Conservation (phyloP, 345 rosid species). For the Rhodomyrtus tomentosa region DNA sequence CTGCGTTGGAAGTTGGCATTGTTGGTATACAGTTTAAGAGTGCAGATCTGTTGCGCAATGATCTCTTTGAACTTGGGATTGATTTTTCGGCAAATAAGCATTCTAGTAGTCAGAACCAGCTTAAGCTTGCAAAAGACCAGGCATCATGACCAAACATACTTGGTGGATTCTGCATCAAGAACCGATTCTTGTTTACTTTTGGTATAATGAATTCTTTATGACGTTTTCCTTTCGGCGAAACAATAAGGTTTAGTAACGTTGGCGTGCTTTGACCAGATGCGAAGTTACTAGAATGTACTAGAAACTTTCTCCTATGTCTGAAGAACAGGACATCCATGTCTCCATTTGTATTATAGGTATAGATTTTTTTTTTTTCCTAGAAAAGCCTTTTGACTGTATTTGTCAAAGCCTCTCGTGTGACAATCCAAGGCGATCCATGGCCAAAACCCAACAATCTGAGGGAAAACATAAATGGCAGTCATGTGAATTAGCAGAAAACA, state of each 20-base stretch:
- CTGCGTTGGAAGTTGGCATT: constrained; percentile 66
- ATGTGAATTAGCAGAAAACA: neutral
- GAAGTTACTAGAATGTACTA: neutral
- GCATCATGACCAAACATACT: neutral
- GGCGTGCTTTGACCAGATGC: too few relatives aligned
- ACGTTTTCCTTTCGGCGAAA: neutral
- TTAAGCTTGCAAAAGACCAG: neutral
- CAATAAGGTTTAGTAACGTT: neutral
- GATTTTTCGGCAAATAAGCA: constrained; percentile 12
- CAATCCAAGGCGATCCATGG: neutral
- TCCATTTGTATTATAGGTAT: too few relatives aligned
- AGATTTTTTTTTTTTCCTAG: too few relatives aligned
- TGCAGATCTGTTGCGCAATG: constrained; percentile 34
- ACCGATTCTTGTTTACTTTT: neutral
- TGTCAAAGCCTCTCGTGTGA: neutral
- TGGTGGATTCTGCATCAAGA: neutral
- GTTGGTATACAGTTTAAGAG: constrained; percentile 57
- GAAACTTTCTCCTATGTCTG: neutral
- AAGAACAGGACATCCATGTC: neutral
- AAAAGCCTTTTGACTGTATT: neutral
- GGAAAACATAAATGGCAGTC: neutral
- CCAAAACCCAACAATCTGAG: too few relatives aligned
- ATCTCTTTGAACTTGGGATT: constrained; percentile 40
- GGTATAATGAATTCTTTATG: neutral
- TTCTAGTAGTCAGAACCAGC: neutral